Base-by-base conservation (phyloP, 345 rosid genomes). In the Melastoma malabathricum region DNA sequence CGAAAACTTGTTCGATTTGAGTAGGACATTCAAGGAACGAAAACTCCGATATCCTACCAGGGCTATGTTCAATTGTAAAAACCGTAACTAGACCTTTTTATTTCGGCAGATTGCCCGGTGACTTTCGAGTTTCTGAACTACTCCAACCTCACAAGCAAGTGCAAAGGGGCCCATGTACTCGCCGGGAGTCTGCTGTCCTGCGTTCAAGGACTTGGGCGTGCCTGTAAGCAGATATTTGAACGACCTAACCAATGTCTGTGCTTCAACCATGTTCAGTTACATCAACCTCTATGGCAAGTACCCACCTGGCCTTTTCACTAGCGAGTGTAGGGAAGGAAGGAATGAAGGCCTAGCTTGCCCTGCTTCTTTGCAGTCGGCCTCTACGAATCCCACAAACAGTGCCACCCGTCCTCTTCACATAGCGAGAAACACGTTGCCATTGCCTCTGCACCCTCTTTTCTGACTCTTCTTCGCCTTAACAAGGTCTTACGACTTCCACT, bases 161-260 rank as follows among this genome's bases (percentile, higher is more conserved):
- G 85, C 68, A 81, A 68, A 67, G 88, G 88, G 85, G 34, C 85
- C 88, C 5, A 52, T 52, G 17, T 83, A 52, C 64, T 75, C 80
- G 23, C 44, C 80, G 6, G 52, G 59, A 2, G 29, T 44, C 14
- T 80, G 87, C 47, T 80, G 92, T 15, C 20, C 15, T 2, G 57
- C 88, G 47, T 70, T 80, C 22, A 70, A 74, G 78, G 69, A 78
- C 3, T 71, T 83, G 38, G 57, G 79, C 93, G 14, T 80, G 93
- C 61, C 93, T 88, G 13, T 81, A 66, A 44, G 43, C 5, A 1
- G 76, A 0, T 43, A 57, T 13, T 12, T 78, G 53, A 83, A 72
- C 34, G 83, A 83, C 62, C 45, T 65, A 20, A 63, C 68, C 16
- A 61, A 68, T 0, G 78, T 72, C 0, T 81, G 93, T 12, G 60